Evolutionary conservation across 768 basidiomycete species (phyloP).

Genomic region (Mycena rebaudengoi): DNA sequence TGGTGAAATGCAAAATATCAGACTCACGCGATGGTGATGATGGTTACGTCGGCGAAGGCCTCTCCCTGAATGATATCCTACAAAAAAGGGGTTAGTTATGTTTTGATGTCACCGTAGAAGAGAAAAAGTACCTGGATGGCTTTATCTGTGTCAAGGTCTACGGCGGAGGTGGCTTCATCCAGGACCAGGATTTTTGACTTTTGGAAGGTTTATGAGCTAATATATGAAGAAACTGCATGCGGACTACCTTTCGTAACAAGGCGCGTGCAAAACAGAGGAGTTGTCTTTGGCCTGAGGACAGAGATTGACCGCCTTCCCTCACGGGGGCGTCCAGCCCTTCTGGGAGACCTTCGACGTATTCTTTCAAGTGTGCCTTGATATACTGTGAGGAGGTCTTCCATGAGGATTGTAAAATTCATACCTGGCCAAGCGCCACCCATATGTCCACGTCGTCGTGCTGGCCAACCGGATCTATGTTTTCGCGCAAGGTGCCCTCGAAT

Average conservation of each 20-base stretch:
- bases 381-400: too few species aligned
- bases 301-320: slow-evolving; percentile 80
- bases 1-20: background rate
- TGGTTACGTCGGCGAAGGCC: slow-evolving; percentile 80
- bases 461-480: slow-evolving; percentile 91
- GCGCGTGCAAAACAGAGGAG: slow-evolving; percentile 91
- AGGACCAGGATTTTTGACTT: slow-evolving; percentile 88
- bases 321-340: slow-evolving; percentile 78
- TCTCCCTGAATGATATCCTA: slow-evolving; percentile 80
- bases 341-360: slow-evolving; percentile 70
- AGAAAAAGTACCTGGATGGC: slow-evolving; percentile 66
- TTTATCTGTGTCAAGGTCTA: slow-evolving; percentile 89
- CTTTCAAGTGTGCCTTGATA: slow-evolving; percentile 74
- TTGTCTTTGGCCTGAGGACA: slow-evolving; percentile 88
- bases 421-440: slow-evolving; percentile 88
- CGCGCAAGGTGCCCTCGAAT: slow-evolving; percentile 78
- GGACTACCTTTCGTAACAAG: slow-evolving; percentile 76
- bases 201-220: slow-evolving; percentile 12
- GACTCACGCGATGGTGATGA: slow-evolving; percentile 85
- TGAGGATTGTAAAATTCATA: too few species aligned
- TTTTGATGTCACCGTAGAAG: too few species aligned
- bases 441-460: slow-evolving; percentile 80
- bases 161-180: slow-evolving; percentile 95
- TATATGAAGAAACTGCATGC: slow-evolving; percentile 7
- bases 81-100: background rate